Conservation (phyloP, 2,329 filamentous ascomycete species). For the Chaetomiaceae sp. region DNA sequence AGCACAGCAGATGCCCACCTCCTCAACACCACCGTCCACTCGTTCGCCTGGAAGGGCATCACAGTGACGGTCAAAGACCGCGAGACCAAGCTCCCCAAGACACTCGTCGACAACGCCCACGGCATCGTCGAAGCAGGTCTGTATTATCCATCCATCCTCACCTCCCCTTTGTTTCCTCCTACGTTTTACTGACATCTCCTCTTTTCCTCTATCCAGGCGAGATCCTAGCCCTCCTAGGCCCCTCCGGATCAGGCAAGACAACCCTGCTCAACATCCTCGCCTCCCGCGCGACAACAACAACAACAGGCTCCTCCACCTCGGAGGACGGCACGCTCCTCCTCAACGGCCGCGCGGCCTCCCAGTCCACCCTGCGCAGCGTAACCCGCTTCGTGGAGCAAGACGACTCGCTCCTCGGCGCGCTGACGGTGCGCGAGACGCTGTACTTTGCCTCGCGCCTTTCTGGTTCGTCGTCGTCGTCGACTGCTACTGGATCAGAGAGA, state of each 20-base stretch:
- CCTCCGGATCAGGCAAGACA: conserved; percentile 70
- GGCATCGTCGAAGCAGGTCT: conserved; percentile 61
- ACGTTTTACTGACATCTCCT: background rate
- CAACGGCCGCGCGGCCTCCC: conserved; percentile 56
- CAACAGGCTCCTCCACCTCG: conserved; percentile 41
- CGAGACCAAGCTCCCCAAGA: conserved; percentile 57
- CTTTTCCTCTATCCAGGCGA: conserved; percentile 47
- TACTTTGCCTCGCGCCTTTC: conserved; percentile 70
- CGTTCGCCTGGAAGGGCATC: conserved; percentile 62
- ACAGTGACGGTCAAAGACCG: conserved; percentile 72
- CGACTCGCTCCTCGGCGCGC: conserved; percentile 73
- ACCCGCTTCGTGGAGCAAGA: conserved; percentile 84
- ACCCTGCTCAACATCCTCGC: conserved; percentile 79
- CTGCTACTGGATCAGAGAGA: conserved; percentile 5
- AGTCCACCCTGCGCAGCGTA: conserved; percentile 57
- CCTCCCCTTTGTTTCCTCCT: background rate
- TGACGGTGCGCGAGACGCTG: conserved; percentile 77
- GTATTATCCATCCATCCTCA: background rate
- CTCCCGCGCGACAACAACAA: conserved; percentile 41
- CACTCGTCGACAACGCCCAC: conserved; percentile 59
- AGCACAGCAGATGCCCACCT: conserved; percentile 45
- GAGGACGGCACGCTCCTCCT: conserved; percentile 48
- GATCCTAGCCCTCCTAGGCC: conserved; percentile 77
- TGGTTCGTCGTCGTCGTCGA: conserved; percentile 38
- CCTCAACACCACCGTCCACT: conserved; percentile 59